phyloP scores from a whole-genome alignment of 208 protist species.

The Porcisia hertigi region DNA sequence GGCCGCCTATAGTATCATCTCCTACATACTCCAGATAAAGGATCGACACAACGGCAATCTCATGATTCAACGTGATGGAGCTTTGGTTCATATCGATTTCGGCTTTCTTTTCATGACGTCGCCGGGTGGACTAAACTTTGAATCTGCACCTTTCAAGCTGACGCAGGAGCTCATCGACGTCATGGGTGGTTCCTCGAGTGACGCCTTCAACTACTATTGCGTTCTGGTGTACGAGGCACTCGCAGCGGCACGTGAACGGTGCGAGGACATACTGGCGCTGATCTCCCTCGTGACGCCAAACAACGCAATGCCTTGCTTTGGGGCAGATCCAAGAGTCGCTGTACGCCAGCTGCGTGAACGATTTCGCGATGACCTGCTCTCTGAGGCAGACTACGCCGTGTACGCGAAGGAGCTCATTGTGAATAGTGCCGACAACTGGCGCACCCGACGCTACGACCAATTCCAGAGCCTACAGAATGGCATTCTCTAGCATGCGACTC shows the following conservation, averaged over 20 bases:
- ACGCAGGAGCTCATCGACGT: slow-evolving; percentile 92
- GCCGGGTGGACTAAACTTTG: slow-evolving; percentile 94
- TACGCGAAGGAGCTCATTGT: slow-evolving; percentile 88
- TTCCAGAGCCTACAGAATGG: slow-evolving; percentile 93
- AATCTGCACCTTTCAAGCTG: slow-evolving; percentile 94
- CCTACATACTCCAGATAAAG: slow-evolving; percentile 95
- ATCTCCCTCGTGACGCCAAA: slow-evolving; percentile 86
- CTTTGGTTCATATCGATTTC: slow-evolving; percentile 98
- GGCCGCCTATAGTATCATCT: slow-evolving; percentile 94
- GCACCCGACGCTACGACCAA: slow-evolving; percentile 90
- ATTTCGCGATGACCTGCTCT: slow-evolving; percentile 81
- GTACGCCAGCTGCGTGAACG: slow-evolving; percentile 78
- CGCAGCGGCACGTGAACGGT: slow-evolving; percentile 65
- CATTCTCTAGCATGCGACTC: slow-evolving; percentile 46
- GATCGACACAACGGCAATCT: slow-evolving; percentile 97
- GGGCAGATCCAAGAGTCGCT: slow-evolving; percentile 47
- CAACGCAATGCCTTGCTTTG: slow-evolving; percentile 91
- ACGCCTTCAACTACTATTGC: slow-evolving; percentile 90
- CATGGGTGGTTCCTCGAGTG: slow-evolving; percentile 77
- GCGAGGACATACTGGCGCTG: slow-evolving; percentile 81
- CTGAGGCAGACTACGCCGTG: slow-evolving; percentile 84
- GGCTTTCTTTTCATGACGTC: slow-evolving; percentile 97
- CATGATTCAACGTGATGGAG: slow-evolving; percentile 89
- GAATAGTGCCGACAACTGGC: slow-evolving; percentile 92
- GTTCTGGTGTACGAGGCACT: slow-evolving; percentile 88